Evolutionary conservation across 129 eudicot genomes (phyloP).

Genomic region (Helianthus tuberosus): DNA sequence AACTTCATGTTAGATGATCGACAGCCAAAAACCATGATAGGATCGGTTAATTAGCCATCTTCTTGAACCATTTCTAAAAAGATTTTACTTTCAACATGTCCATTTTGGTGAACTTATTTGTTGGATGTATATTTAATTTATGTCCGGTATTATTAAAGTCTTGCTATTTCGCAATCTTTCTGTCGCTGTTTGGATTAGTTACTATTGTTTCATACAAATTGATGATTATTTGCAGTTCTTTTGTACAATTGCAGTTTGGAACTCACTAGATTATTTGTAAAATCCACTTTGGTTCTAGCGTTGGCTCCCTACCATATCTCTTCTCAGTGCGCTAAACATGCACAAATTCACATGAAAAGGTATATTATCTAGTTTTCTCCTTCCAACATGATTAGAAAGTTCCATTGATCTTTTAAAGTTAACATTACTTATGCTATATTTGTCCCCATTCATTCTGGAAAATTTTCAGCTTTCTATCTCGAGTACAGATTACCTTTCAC

Average conservation of each 20-base stretch:
- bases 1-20: neutral
- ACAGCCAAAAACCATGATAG: neutral
- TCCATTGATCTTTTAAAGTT: neutral
- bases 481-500: slow-evolving; percentile 60
- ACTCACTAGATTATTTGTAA: slow-evolving; percentile 56
- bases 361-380: slow-evolving; percentile 25
- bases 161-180: neutral
- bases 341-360: slow-evolving; percentile 50
- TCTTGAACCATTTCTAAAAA: neutral
- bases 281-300: slow-evolving; percentile 52
- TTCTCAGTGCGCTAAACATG: slow-evolving; percentile 36
- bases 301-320: slow-evolving; percentile 59
- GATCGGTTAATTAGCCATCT: neutral
- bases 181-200: neutral
- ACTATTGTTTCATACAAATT: slow-evolving; percentile 2
- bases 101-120: neutral
- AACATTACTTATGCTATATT: neutral
- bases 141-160: slow-evolving; percentile 7
- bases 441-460: neutral
- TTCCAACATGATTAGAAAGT: slow-evolving; percentile 6
- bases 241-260: slow-evolving; percentile 59
- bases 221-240: slow-evolving; percentile 22
- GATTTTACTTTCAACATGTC: neutral
- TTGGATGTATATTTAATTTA: neutral
- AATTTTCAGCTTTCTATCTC: slow-evolving; percentile 55